Conservation (phyloP, 371 early-diverging fungal species). For the Batrachochytrium dendrobatidis region DNA sequence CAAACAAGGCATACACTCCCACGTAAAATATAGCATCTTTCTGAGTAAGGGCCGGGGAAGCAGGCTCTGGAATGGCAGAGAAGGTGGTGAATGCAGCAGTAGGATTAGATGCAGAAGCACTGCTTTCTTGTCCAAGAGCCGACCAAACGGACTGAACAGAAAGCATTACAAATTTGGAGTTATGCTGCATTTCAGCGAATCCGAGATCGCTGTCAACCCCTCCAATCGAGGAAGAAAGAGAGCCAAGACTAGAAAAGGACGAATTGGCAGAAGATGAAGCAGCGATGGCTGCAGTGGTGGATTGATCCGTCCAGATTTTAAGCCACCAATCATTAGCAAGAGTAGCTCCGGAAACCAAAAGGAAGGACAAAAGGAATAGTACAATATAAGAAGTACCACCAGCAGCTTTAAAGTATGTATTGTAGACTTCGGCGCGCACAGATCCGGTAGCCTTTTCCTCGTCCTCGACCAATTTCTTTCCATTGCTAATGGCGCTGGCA, state of each 20-base stretch:
- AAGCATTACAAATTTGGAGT: background rate
- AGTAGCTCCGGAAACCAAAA: constrained; percentile 2
- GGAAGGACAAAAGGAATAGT: constrained; percentile 6
- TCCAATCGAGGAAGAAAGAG: background rate
- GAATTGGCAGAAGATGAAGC: background rate
- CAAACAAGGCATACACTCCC: constrained; percentile 20
- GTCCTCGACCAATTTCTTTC: constrained; percentile 11
- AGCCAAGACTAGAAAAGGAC: background rate
- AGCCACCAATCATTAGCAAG: constrained; percentile 23
- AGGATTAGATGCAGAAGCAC: background rate
- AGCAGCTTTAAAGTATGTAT: constrained; percentile 27
- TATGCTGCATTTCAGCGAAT: background rate
- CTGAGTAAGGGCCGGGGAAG: background rate
- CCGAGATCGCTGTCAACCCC: no score
- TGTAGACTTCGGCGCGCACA: constrained; percentile 27
- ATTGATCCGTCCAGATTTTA: constrained; percentile 26
- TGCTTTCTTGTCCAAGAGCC: background rate
- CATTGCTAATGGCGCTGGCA: background rate
- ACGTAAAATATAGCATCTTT: constrained; percentile 18
- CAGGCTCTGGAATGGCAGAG: background rate
- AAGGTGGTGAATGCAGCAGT: background rate
- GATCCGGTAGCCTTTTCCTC: constrained; percentile 31
- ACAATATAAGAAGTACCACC: constrained; percentile 30
- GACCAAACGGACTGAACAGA: background rate
- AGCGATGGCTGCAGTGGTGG: background rate